phyloP scores from a whole-genome alignment of 75 land plant species.

The Picea glauca region DNA sequence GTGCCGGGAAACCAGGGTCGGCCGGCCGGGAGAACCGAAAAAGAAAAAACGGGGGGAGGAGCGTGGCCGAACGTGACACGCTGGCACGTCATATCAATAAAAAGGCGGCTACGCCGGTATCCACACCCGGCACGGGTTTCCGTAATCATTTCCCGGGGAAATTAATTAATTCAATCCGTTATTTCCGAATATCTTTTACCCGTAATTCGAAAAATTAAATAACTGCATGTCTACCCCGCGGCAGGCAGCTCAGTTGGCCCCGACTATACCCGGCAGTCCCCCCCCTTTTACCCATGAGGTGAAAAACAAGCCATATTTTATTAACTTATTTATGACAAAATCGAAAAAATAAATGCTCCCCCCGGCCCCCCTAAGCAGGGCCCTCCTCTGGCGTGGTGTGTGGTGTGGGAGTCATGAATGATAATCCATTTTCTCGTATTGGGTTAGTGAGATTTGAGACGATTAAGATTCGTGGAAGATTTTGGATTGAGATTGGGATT shows the following conservation, averaged over 20 bases:
- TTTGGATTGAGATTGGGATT: background rate
- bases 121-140: background rate
- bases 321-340: background rate
- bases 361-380: background rate
- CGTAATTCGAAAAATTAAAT: too few relatives aligned
- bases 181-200: too few relatives aligned
- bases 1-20: constrained; percentile 3
- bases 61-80: constrained; percentile 9
- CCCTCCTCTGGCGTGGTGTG: background rate
- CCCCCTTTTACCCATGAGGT: background rate
- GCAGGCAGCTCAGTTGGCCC: constrained; percentile 9
- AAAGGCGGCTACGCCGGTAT: constrained; percentile 12
- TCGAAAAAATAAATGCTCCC: background rate
- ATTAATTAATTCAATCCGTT: too few relatives aligned
- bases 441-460: too few relatives aligned
- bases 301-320: background rate
- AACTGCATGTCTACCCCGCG: constrained; percentile 10
- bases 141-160: constrained; percentile 1
- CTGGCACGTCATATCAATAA: background rate
- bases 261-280: background rate
- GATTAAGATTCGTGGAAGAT: background rate
- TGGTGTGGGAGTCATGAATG: background rate
- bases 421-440: too few relatives aligned
- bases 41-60: background rate
- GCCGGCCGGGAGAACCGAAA: background rate